Conservation (phyloP, 768 basidiomycete genomes). For the Piloderma croceum region DNA sequence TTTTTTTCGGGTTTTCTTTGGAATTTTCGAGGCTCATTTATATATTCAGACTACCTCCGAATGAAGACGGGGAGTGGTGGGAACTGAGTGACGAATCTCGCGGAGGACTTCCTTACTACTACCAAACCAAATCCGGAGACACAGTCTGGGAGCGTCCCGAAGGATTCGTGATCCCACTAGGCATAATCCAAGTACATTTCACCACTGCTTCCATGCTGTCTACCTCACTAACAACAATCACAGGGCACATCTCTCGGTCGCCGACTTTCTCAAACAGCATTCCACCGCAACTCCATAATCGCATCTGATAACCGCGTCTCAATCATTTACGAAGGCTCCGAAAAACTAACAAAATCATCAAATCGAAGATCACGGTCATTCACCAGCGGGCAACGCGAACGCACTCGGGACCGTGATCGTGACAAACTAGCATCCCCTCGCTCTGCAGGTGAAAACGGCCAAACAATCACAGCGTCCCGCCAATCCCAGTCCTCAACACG, state of each 20-base stretch:
- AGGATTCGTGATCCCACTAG: conserved; percentile 87
- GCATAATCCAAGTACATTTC: conserved; percentile 68
- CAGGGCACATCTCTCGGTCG: conserved; percentile 73
- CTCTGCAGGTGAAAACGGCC: too few relatives aligned
- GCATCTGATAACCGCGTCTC: conserved; percentile 14
- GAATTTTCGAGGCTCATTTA: conserved; percentile 2
- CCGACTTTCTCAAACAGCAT: conserved; percentile 55
- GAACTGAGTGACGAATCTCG: conserved; percentile 82
- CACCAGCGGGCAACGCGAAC: conserved; percentile 30
- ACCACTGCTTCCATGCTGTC: not conserved
- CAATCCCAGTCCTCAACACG: too few relatives aligned
- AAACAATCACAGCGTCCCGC: too few relatives aligned
- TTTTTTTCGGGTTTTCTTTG: conserved; percentile 14
- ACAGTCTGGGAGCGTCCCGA: conserved; percentile 91
- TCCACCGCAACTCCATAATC: conserved; percentile 36
- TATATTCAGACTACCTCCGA: conserved; percentile 65
- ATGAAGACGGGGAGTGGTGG: conserved; percentile 91
- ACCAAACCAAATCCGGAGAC: conserved; percentile 86
- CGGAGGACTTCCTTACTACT: conserved; percentile 85
- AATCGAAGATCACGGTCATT: conserved; percentile 35
- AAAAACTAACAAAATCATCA: too few relatives aligned
- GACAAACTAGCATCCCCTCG: too few relatives aligned
- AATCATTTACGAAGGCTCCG: conserved; percentile 14
- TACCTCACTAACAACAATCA: conserved; percentile 8
- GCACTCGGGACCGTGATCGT: too few relatives aligned